Evolutionary conservation across 306 rosid genomes (phyloP).

Genomic region (Sindora glabra): DNA sequence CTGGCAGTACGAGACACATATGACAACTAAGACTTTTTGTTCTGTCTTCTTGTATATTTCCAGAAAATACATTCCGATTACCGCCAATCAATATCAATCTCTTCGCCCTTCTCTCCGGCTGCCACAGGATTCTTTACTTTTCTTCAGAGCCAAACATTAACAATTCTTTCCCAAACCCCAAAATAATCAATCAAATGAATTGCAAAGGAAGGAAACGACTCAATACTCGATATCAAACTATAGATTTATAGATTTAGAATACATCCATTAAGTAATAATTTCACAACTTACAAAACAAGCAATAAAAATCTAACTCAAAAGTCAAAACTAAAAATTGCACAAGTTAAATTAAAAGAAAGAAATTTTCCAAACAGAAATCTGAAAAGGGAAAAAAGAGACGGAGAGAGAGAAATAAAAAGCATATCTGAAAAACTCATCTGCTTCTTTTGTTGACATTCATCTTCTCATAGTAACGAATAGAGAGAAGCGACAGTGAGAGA

Average conservation of each 20-base stretch:
- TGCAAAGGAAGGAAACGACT: background rate
- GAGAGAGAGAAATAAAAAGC: background rate
- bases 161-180: background rate
- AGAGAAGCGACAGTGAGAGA: constrained; percentile 86
- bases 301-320: constrained; percentile 32
- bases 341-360: background rate
- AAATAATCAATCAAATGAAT: background rate
- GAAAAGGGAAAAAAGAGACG: too few relatives aligned
- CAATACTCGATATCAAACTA: background rate
- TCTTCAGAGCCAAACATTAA: constrained; percentile 10
- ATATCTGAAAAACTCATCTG: constrained; percentile 24
- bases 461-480: constrained; percentile 89
- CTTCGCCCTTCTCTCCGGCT: too few relatives aligned
- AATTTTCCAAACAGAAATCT: constrained; percentile 5
- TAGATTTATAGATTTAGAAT: background rate
- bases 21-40: constrained; percentile 21
- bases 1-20: constrained; percentile 23
- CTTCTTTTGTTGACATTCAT: constrained; percentile 63
- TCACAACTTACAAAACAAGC: constrained; percentile 3
- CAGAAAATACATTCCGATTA: constrained; percentile 14
- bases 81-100: too few relatives aligned
- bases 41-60: constrained; percentile 31
- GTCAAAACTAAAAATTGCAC: constrained; percentile 9
- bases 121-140: background rate
- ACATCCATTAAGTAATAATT: background rate